phyloP scores from a whole-genome alignment of 1,139 yeast species.

The Blastobotrys niveus region DNA sequence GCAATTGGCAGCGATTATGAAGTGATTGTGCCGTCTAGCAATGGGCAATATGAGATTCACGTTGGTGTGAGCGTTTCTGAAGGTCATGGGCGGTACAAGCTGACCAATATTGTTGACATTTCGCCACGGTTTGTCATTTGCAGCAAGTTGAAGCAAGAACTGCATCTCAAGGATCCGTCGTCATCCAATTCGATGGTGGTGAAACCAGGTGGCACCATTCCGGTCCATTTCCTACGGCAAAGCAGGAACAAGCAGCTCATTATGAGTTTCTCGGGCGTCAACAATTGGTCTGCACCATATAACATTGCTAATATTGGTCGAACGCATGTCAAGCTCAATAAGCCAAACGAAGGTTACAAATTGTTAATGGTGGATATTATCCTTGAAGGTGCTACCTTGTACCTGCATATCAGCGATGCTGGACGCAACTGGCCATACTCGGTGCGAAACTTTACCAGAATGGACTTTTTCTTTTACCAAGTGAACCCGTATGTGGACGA shows the following conservation, averaged over 20 bases:
- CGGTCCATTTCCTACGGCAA: slow-evolving; percentile 59
- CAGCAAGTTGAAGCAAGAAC: slow-evolving; percentile 52
- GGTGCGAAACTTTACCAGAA: slow-evolving; percentile 78
- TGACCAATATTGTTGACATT: slow-evolving; percentile 71
- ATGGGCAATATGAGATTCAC: slow-evolving; percentile 61
- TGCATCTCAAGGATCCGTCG: slow-evolving; percentile 64
- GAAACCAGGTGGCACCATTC: slow-evolving; percentile 46
- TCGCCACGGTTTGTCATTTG: slow-evolving; percentile 77
- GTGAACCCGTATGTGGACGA: slow-evolving; percentile 74
- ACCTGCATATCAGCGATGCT: slow-evolving; percentile 68
- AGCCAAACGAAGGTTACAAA: slow-evolving; percentile 58
- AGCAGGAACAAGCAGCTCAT: slow-evolving; percentile 48
- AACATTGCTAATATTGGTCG: slow-evolving; percentile 79
- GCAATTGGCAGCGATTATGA: slow-evolving; percentile 83
- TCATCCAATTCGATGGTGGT: slow-evolving; percentile 34
- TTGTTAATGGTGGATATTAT: slow-evolving; percentile 67
- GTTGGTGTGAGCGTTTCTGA: slow-evolving; percentile 72
- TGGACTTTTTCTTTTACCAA: slow-evolving; percentile 80
- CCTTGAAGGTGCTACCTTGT: slow-evolving; percentile 75
- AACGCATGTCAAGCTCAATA: slow-evolving; percentile 62
- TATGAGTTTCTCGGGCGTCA: slow-evolving; percentile 54
- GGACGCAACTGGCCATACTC: slow-evolving; percentile 87
- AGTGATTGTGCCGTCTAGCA: slow-evolving; percentile 51
- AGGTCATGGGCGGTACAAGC: slow-evolving; percentile 79
- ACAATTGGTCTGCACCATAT: slow-evolving; percentile 87